These are phyloP conservation scores for Calonectria hongkongensis DNA, from an alignment of 2,329 filamentous ascomycete genomes.

Conservation along the genomic window DNA sequence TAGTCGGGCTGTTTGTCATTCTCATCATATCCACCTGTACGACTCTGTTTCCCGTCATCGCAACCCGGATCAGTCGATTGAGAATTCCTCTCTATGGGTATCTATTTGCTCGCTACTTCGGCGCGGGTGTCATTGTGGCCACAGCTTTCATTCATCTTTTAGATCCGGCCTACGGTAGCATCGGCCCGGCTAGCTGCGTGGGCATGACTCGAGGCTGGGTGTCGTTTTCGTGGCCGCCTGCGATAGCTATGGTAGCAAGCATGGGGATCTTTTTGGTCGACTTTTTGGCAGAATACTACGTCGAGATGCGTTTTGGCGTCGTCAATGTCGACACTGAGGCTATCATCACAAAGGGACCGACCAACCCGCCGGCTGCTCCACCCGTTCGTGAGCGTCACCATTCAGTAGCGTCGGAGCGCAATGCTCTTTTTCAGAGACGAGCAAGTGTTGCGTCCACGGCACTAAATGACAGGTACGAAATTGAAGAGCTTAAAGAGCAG, in stretches of 20 bases:
- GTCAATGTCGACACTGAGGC: background rate
- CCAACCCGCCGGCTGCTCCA: no score
- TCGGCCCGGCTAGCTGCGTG: background rate
- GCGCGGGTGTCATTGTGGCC: conserved; percentile 11
- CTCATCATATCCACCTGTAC: background rate
- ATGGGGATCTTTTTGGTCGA: conserved; percentile 15
- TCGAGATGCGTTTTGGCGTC: conserved; percentile 8
- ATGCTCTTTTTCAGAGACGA: background rate
- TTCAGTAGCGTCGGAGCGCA: background rate
- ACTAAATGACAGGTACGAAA: background rate
- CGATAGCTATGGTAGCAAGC: background rate
- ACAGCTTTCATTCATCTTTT: conserved; percentile 13
- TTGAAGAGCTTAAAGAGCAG: background rate
- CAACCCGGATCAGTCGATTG: background rate
- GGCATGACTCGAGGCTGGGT: conserved; percentile 13
- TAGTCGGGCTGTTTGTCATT: background rate
- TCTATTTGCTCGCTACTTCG: conserved; percentile 18
- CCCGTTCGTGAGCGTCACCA: background rate
- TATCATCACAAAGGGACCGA: background rate
- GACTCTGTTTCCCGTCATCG: conserved; percentile 4
- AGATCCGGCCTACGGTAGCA: conserved; percentile 5
- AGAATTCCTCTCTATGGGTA: conserved; percentile 15
- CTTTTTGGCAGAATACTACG: conserved; percentile 15
- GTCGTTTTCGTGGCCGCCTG: background rate
- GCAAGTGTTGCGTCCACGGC: background rate